Conservation (phyloP, 2,329 filamentous ascomycete genomes). For the Bisporella sp. region DNA sequence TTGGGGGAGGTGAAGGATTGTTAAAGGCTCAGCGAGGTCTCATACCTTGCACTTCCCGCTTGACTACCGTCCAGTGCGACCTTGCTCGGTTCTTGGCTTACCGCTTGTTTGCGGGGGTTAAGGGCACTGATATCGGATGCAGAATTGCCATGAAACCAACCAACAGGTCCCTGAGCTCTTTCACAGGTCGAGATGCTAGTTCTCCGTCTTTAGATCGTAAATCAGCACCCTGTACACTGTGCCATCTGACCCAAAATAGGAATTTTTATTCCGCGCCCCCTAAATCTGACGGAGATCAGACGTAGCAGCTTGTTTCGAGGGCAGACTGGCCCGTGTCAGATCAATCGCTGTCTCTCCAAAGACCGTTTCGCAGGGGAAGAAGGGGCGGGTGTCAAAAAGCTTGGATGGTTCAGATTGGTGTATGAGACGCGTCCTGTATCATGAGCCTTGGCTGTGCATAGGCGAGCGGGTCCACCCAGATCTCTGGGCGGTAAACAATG, state of each 20-base stretch:
- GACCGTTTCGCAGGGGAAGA: not conserved
- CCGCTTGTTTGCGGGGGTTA: not conserved
- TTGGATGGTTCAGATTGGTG: not conserved
- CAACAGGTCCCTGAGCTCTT: not conserved
- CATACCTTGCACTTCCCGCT: not conserved
- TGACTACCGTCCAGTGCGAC: not conserved
- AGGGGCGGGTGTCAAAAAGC: not conserved
- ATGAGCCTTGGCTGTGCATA: not conserved
- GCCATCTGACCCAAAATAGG: slow-evolving; percentile 21
- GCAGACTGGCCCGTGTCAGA: slow-evolving; percentile 1
- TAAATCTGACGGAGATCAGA: slow-evolving; percentile 31
- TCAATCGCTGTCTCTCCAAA: not conserved
- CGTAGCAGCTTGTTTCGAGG: slow-evolving; percentile 37
- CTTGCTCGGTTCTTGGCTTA: not conserved
- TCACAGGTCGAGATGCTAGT: not conserved
- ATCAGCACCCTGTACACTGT: slow-evolving; percentile 8
- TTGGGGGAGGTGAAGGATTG: slow-evolving; percentile 23
- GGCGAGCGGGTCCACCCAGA: not conserved
- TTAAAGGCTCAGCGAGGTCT: slow-evolving; percentile 12
- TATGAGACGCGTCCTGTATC: not conserved
- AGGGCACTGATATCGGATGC: not conserved
- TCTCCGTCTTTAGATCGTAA: not conserved
- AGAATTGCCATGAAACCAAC: not conserved
- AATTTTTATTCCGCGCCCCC: slow-evolving; percentile 5
- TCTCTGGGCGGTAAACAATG: no score